Conservation (phyloP, 2,329 filamentous ascomycete species). For the Fusarium torulosum region DNA sequence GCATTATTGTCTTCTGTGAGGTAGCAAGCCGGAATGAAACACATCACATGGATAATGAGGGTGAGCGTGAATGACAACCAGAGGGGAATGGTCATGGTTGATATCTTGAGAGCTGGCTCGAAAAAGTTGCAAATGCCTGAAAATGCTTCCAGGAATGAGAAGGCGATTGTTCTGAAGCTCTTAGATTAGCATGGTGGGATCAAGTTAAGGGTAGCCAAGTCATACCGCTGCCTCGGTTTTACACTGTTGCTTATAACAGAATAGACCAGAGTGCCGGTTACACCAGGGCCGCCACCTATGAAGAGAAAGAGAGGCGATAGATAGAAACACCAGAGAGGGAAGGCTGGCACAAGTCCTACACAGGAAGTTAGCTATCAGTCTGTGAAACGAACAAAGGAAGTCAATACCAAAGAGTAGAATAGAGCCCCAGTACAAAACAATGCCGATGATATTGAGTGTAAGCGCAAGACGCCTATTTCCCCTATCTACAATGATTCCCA, state of each 20-base stretch:
- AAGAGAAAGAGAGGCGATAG: slow-evolving; percentile 2
- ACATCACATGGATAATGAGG: not conserved
- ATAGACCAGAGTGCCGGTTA: not conserved
- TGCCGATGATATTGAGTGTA: not conserved
- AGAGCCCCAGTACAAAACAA: slow-evolving; percentile 5
- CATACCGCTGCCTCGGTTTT: slow-evolving; percentile 6
- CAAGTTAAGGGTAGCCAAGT: accelerated
- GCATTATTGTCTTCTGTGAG: not conserved
- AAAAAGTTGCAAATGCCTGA: not conserved
- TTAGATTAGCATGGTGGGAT: not conserved
- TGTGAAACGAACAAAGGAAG: not conserved
- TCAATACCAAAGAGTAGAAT: not conserved
- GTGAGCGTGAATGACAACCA: not conserved
- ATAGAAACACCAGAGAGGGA: slow-evolving; percentile 15
- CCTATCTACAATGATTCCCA: slow-evolving; percentile 7
- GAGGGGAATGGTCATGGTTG: not conserved
- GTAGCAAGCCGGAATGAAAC: not conserved
- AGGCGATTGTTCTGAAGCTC: not conserved
- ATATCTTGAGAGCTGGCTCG: not conserved
- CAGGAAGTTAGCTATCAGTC: not conserved
- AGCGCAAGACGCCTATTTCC: not conserved
- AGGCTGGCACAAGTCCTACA: not conserved
- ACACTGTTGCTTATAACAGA: not conserved
- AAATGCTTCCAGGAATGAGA: slow-evolving; percentile 6
- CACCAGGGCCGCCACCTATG: slow-evolving; percentile 2